phyloP scores from a whole-genome alignment of 306 rosid species.

The Parietaria judaica region DNA sequence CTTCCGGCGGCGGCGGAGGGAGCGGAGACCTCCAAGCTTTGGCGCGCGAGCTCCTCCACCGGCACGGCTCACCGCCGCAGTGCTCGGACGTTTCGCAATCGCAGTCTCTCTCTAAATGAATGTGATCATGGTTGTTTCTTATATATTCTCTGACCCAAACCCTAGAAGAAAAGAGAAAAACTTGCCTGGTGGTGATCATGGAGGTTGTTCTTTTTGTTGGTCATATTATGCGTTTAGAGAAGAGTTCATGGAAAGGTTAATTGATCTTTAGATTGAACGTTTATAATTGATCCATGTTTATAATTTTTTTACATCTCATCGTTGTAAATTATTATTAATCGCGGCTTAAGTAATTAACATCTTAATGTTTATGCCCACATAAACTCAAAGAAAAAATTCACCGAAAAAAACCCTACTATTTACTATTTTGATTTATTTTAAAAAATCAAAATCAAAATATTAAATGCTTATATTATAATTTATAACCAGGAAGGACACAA shows the following conservation, averaged over 20 bases:
- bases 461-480: no score
- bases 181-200: constrained; percentile 22
- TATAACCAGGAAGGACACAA: no score
- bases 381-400: no score
- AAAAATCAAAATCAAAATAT: no score
- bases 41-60: constrained; percentile 59
- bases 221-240: constrained; percentile 18
- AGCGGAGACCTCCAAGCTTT: constrained; percentile 64
- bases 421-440: no score
- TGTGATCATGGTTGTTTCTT: neutral
- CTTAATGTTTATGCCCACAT: no score
- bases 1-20: constrained; percentile 6
- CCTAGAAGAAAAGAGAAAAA: neutral
- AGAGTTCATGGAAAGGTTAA: constrained; percentile 17
- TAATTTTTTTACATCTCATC: neutral
- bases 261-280: constrained; percentile 28
- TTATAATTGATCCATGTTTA: constrained; percentile 20
- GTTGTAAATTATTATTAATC: neutral
- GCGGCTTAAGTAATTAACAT: no score
- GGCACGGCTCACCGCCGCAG: constrained; percentile 37
- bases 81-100: constrained; percentile 46
- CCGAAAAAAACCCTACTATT: no score
- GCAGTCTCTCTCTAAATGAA: constrained; percentile 44
- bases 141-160: constrained; percentile 3
- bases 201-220: constrained; percentile 10